A percentile compares a stretch with the other conserved stretches of the same genome.
Evolutionary conservation across 306 rosid species (phyloP).

Genomic region (Sicyos baderoa): DNA sequence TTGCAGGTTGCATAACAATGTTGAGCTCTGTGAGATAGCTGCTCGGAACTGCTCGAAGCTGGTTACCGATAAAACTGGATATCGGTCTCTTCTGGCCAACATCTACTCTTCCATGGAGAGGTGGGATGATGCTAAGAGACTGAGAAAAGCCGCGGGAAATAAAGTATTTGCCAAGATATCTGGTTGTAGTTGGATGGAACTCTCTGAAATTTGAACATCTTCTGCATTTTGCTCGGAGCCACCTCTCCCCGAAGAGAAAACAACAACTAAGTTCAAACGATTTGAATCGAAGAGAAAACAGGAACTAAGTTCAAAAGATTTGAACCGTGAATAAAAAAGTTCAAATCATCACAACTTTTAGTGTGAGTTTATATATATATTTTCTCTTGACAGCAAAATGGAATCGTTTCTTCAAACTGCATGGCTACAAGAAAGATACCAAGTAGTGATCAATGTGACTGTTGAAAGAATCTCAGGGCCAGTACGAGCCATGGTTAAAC

Average conservation of each 20-base stretch:
- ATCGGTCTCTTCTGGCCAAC: slow-evolving; percentile 13
- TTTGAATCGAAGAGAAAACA: not conserved
- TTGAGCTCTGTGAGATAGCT: slow-evolving; percentile 20
- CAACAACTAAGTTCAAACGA: not conserved
- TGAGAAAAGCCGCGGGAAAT: slow-evolving; percentile 14
- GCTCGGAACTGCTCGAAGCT: slow-evolving; percentile 12
- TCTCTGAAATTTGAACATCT: not conserved
- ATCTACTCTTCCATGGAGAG: slow-evolving; percentile 23
- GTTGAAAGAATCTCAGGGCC: slow-evolving; percentile 95
- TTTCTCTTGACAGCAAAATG: not conserved
- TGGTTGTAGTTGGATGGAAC: slow-evolving; percentile 23
- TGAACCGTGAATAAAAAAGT: not conserved
- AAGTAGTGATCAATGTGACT: slow-evolving; percentile 75
- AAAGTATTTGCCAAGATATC: slow-evolving; percentile 7
- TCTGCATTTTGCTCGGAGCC: not conserved
- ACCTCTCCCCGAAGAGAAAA: not conserved
- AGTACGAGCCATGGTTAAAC: slow-evolving; percentile 59
- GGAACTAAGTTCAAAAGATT: not conserved
- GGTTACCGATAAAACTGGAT: slow-evolving; percentile 5
- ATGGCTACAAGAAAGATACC: slow-evolving; percentile 63
- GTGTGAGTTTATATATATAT: not conserved
- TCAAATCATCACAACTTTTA: no score
- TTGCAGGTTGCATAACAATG: slow-evolving; percentile 21
- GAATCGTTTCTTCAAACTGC: not conserved
- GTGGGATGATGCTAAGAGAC: slow-evolving; percentile 23